phyloP scores from a whole-genome alignment of 495 filamentous ascomycete species.

The Amniculicola lignicola region DNA sequence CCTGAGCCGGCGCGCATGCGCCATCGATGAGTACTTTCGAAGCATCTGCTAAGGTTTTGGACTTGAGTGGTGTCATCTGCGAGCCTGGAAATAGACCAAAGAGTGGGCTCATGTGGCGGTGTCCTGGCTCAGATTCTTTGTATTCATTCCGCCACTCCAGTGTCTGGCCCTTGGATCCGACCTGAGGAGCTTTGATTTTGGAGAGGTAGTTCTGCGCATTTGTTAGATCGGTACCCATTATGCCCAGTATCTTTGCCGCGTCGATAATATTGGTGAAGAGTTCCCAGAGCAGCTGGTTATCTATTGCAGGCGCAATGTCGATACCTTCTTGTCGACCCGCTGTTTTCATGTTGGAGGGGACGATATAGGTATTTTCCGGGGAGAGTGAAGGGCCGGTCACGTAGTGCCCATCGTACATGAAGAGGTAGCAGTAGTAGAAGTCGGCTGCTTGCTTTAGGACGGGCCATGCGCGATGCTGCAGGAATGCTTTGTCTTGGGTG shows the following conservation, averaged over 20 bases:
- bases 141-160: slow-evolving; percentile 24
- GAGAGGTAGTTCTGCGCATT: slow-evolving; percentile 5
- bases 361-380: slow-evolving; percentile 29
- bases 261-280: slow-evolving; percentile 25
- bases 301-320: slow-evolving; percentile 17
- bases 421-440: slow-evolving; percentile 28
- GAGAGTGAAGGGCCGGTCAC: slow-evolving; percentile 27
- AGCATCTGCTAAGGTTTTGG: neutral
- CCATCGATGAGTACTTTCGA: neutral
- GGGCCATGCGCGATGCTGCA: slow-evolving; percentile 9
- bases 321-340: neutral
- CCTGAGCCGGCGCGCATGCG: slow-evolving; percentile 10
- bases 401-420: slow-evolving; percentile 17
- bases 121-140: slow-evolving; percentile 15
- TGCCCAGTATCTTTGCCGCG: neutral
- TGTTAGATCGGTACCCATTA: neutral
- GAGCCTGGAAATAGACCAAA: slow-evolving; percentile 19
- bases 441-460: slow-evolving; percentile 17
- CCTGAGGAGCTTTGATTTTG: neutral
- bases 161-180: slow-evolving; percentile 3
- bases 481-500: slow-evolving; percentile 21
- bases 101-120: slow-evolving; percentile 17
- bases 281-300: slow-evolving; percentile 22
- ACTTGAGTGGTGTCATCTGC: slow-evolving; percentile 11
- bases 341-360: slow-evolving; percentile 4